Conservation (phyloP, 1,284 basidiomycete species). For the Jaminaea rosea region DNA sequence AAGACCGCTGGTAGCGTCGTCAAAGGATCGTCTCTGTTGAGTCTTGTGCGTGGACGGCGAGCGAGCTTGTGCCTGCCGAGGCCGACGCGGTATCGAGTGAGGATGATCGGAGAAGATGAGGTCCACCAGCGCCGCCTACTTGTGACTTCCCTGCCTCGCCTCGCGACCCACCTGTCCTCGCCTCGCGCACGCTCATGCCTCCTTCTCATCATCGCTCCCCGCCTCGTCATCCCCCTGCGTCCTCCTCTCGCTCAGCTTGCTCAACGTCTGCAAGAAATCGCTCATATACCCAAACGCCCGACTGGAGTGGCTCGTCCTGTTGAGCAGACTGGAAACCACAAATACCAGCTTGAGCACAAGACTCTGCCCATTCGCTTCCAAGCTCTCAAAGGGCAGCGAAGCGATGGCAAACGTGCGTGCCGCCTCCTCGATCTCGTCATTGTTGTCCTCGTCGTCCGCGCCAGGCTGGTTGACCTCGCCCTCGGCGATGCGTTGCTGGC, state of each 20-base stretch:
- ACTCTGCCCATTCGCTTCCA: neutral
- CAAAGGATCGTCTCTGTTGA: too few relatives aligned
- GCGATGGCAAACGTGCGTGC: neutral
- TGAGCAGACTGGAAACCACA: neutral
- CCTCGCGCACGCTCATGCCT: too few relatives aligned
- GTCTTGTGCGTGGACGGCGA: too few relatives aligned
- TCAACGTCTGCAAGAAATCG: neutral
- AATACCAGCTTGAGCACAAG: neutral
- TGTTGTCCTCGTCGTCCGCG: conserved; percentile 17
- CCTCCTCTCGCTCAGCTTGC: neutral
- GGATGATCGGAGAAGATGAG: too few relatives aligned
- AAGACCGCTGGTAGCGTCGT: too few relatives aligned
- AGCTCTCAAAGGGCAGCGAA: neutral
- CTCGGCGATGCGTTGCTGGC: conserved; percentile 3
- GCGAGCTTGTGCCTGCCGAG: too few relatives aligned
- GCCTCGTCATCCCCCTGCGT: neutral
- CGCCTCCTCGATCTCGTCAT: conserved; percentile 5
- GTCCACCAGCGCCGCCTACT: too few relatives aligned
- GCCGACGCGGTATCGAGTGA: too few relatives aligned
- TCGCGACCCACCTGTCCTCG: too few relatives aligned
- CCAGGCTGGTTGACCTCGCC: conserved; percentile 8
- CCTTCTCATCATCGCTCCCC: neutral
- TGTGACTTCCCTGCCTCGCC: too few relatives aligned
- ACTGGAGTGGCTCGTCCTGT: neutral
- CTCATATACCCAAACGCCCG: neutral